Evolutionary conservation across 2,329 filamentous ascomycete species (phyloP).

Genomic region (Ampelomyces quisqualis): DNA sequence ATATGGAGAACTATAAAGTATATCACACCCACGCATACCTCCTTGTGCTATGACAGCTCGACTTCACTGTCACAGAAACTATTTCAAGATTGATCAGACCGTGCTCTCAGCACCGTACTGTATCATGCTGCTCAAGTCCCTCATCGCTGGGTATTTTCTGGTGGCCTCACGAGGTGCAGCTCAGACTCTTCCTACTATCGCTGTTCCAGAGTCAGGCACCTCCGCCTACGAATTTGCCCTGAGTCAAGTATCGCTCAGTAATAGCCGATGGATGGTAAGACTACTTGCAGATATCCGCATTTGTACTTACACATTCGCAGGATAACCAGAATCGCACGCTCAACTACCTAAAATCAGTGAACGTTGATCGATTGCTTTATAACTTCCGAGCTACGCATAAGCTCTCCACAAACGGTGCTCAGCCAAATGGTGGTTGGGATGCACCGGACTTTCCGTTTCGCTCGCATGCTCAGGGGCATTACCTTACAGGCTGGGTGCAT

Average conservation of each 20-base stretch:
- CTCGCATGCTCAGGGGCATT: conserved; percentile 55
- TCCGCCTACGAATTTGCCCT: conserved; percentile 45
- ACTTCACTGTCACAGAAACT: not conserved
- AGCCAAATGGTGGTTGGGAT: conserved; percentile 55
- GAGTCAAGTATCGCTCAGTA: conserved; percentile 44
- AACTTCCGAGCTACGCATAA: conserved; percentile 52
- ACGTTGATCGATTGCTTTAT: conserved; percentile 52
- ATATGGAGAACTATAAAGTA: not conserved
- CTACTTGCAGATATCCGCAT: too few species aligned
- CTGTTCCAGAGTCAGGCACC: conserved; percentile 35
- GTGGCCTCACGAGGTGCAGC: conserved; percentile 1
- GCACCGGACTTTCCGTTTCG: conserved; percentile 57
- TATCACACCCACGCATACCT: not conserved
- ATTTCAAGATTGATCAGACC: not conserved
- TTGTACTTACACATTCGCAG: too few species aligned
- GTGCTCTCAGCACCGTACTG: not conserved
- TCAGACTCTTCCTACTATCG: conserved; percentile 5
- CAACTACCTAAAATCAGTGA: conserved; percentile 50
- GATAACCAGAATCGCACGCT: conserved; percentile 53
- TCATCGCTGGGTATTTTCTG: conserved; percentile 1
- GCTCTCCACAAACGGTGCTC: conserved; percentile 51
- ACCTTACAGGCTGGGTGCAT: conserved; percentile 53
- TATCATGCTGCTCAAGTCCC: conserved; percentile 4
- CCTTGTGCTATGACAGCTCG: not conserved
- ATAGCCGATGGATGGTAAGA: conserved; percentile 45